phyloP scores from a whole-genome alignment of 2,329 filamentous ascomycete genomes.

The Immersiporthe knoxdaviesiana region DNA sequence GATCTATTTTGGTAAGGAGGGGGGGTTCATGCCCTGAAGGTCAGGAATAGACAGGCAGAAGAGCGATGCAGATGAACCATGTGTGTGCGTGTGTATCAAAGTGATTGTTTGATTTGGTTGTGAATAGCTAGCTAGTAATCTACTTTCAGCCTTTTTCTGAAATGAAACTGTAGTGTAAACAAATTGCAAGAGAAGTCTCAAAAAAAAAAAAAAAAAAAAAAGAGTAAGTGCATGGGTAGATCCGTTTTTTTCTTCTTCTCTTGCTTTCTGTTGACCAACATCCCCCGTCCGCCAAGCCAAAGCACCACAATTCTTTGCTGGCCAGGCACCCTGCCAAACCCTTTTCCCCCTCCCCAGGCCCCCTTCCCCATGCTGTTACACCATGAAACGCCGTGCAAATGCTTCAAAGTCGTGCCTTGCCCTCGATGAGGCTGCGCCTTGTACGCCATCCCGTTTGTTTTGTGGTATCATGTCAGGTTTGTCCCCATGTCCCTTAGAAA shows the following conservation, averaged over 20 bases:
- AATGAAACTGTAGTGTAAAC: not conserved
- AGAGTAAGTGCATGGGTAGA: not conserved
- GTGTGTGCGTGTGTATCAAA: not conserved
- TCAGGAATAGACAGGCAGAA: not conserved
- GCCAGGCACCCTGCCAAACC: no score
- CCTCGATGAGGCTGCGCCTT: not conserved
- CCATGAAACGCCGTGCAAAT: conserved; percentile 21
- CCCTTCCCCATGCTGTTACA: not conserved
- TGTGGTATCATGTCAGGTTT: conserved; percentile 24
- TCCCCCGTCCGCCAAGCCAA: not conserved
- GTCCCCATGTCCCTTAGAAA: not conserved
- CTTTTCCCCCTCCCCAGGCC: not conserved
- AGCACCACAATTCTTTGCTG: not conserved
- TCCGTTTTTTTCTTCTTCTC: not conserved
- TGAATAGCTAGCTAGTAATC: not conserved
- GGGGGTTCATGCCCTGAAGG: not conserved
- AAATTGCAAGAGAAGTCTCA: not conserved
- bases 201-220: no score
- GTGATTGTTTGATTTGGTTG: not conserved
- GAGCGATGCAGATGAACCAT: not conserved
- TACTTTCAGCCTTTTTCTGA: not conserved
- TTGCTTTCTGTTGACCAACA: not conserved
- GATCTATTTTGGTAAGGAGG: not conserved
- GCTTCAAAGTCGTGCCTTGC: conserved; percentile 7
- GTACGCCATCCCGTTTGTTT: conserved; percentile 13